phyloP scores from a whole-genome alignment of 169 alveolate species.

The Prorocentrum cordatum region DNA sequence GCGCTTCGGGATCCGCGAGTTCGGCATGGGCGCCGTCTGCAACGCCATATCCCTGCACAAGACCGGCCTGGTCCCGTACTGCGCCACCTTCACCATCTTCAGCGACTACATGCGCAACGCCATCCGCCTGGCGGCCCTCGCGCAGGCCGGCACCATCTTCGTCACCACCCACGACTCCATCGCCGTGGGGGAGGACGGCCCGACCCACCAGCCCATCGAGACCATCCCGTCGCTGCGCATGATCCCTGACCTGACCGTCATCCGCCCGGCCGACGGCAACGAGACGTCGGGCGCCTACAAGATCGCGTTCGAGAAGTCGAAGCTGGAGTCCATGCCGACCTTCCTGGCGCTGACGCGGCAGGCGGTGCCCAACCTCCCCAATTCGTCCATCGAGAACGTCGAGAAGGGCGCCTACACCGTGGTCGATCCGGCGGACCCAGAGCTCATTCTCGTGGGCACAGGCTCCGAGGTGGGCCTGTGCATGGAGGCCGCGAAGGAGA shows the following conservation, averaged over 20 bases:
- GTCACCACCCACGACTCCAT: slow-evolving; percentile 80
- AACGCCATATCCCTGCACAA: slow-evolving; percentile 75
- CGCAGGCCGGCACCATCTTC: slow-evolving; percentile 72
- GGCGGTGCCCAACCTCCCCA: background rate
- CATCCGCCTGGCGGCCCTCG: slow-evolving; percentile 77
- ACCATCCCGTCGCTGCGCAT: background rate
- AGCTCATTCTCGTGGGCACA: background rate
- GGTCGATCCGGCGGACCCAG: background rate
- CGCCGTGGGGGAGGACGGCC: slow-evolving; percentile 3
- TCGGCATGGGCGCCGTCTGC: slow-evolving; percentile 79
- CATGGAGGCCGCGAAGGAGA: background rate
- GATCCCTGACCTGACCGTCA: background rate
- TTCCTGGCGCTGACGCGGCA: background rate
- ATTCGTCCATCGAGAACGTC: background rate
- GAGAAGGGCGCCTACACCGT: background rate
- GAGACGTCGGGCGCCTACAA: slow-evolving; percentile 20
- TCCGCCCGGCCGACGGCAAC: slow-evolving; percentile 25
- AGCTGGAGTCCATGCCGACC: background rate
- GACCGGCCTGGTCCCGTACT: slow-evolving; percentile 77
- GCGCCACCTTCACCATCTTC: slow-evolving; percentile 76
- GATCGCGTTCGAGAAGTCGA: background rate
- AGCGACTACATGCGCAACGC: slow-evolving; percentile 71
- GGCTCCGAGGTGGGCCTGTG: background rate
- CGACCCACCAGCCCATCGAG: background rate
- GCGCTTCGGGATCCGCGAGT: slow-evolving; percentile 78